phyloP scores from a whole-genome alignment of 345 rosid genomes.

The Euphorbia tirucalli region DNA sequence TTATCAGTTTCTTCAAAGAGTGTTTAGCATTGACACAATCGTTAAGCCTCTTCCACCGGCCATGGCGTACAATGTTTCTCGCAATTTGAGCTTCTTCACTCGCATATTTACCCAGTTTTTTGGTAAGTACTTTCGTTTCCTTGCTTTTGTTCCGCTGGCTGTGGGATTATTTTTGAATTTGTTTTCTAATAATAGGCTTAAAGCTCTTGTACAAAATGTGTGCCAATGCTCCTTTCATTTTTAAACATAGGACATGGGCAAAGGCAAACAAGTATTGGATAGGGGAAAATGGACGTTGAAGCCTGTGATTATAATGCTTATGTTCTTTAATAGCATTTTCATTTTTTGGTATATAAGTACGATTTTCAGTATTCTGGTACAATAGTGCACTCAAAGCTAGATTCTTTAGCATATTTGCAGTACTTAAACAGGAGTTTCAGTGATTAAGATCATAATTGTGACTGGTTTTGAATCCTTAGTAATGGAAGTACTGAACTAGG shows the following conservation, averaged over 20 bases:
- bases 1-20: constrained; percentile 79
- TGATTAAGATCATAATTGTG: neutral
- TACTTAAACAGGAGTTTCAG: neutral
- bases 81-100: constrained; percentile 90
- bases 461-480: neutral
- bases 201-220: too few species aligned
- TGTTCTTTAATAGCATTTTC: neutral
- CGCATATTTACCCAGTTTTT: constrained; percentile 98
- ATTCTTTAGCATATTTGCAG: neutral
- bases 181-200: too few species aligned
- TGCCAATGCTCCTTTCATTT: too few species aligned
- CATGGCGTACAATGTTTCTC: constrained; percentile 81
- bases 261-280: too few species aligned
- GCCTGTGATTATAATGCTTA: neutral
- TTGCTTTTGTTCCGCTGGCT: neutral
- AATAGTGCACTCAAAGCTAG: neutral
- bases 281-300: too few species aligned
- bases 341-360: neutral
- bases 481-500: neutral
- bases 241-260: too few species aligned
- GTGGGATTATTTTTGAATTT: neutral
- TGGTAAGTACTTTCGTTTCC: constrained; percentile 45
- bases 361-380: neutral
- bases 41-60: constrained; percentile 97
- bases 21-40: constrained; percentile 83